phyloP scores from a whole-genome alignment of 176 grass and related monocot species.

The Triticum turgidum region DNA sequence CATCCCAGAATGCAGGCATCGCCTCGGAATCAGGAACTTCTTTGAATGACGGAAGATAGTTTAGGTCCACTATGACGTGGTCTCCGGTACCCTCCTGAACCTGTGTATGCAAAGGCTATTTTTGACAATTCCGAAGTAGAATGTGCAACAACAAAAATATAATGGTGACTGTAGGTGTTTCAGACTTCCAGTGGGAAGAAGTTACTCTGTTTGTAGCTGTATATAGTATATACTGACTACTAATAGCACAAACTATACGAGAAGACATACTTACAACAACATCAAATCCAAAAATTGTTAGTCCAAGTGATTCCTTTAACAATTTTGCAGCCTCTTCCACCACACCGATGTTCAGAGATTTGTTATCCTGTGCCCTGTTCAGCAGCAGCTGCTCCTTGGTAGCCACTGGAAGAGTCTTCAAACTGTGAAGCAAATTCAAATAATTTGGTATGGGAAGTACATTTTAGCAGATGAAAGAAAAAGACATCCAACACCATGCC shows the following conservation, averaged over 20 bases:
- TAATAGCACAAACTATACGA: conserved; percentile 12
- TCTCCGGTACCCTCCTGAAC: conserved; percentile 83
- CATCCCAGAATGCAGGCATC: conserved; percentile 82
- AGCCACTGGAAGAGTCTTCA: conserved; percentile 90
- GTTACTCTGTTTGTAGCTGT: neutral
- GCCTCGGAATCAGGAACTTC: conserved; percentile 77
- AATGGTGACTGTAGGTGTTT: neutral
- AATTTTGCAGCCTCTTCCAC: conserved; percentile 60
- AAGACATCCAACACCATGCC: neutral
- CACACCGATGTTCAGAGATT: conserved; percentile 46
- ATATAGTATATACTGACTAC: neutral
- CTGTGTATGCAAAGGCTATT: conserved; percentile 30
- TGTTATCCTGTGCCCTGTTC: conserved; percentile 17
- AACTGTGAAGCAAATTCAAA: conserved; percentile 40
- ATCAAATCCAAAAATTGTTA: conserved; percentile 97
- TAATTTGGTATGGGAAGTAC: neutral
- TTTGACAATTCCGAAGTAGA: neutral
- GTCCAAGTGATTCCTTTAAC: conserved; percentile 63
- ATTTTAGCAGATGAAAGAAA: neutral
- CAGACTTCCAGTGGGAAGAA: neutral
- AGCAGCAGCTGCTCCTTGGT: conserved; percentile 53
- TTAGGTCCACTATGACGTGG: conserved; percentile 94
- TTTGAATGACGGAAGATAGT: conserved; percentile 93
- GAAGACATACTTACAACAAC: conserved; percentile 78
- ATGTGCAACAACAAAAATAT: neutral